Evolutionary conservation across 192 early-diverging fungal genomes (phyloP), one percentile per base, ranked within the genome.

Genomic region (Blastocladiella britannica): DNA sequence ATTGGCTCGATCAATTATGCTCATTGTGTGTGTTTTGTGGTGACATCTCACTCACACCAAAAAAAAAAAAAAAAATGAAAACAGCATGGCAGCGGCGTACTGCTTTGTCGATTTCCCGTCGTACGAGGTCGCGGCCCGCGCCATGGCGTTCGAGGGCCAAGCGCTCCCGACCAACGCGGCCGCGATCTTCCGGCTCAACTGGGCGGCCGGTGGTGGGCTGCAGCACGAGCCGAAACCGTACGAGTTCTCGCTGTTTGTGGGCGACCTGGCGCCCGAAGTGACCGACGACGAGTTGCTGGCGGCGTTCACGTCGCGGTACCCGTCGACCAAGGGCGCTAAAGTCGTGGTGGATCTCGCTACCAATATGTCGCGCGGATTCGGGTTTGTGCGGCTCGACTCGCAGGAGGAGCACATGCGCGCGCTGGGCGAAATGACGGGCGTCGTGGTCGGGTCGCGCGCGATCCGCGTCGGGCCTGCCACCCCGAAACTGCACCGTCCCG

Each of bases 211-310:
- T 15, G 84, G 87, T 60, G 82, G 79, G 29, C 57, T 81, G 51
- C 62, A 70, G 59, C n/a, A n/a, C n/a, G 72, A 79, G 28, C 55
- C 67, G 37, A 70, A 65, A 80, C 79, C 72, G 15, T 82, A 83
- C 26, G 91, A 97, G 67, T 90, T 73, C 63, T 85, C 85, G 29
- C 74, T 97, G 22, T 97, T 97, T 81, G 94, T 97, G 15, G 94
- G 94, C 53, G 94, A 97, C 67, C 70, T 97, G 61, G 84, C 82
- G 18, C 76, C 85, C 43, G 88, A 94, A 60, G 87, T 92, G 1
- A 89, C 80, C 55, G 94, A 97, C 67, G 70, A 71, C 52, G 74
- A 82, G 74, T 65, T 91, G 7, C 62, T 85, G 74, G 86, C 86
- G 74, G 59, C 81, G 54, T 94, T 97, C 71, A 81, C 85, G 62